phyloP scores from a whole-genome alignment of 208 protist genomes.

The Endotrypanum monterogeii region DNA sequence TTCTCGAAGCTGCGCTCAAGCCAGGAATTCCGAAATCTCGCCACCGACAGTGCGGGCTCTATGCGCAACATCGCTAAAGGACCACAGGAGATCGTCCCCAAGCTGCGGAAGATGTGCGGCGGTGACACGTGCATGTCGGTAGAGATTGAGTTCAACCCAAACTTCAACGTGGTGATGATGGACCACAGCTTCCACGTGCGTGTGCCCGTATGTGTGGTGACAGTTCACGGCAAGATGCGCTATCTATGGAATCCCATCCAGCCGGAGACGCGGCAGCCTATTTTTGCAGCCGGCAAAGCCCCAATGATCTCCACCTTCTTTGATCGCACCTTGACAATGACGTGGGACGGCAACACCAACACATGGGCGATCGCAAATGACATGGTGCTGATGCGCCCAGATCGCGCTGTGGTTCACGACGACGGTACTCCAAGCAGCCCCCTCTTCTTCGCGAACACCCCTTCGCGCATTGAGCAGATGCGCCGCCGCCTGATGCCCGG shows the following conservation, averaged over 20 bases:
- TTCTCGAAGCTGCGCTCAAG: slow-evolving; percentile 38
- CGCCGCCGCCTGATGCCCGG: slow-evolving; percentile 52
- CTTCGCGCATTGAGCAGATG: slow-evolving; percentile 61
- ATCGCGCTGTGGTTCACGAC: slow-evolving; percentile 63
- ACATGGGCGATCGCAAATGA: slow-evolving; percentile 75
- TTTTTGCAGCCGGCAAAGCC: slow-evolving; percentile 36
- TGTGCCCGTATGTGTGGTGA: slow-evolving; percentile 66
- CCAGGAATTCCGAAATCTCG: slow-evolving; percentile 73
- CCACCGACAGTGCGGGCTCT: slow-evolving; percentile 43
- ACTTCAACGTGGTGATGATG: slow-evolving; percentile 66
- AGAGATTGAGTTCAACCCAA: slow-evolving; percentile 57
- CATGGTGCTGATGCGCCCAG: slow-evolving; percentile 80
- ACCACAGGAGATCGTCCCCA: slow-evolving; percentile 44
- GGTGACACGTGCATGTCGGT: slow-evolving; percentile 44
- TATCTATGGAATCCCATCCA: slow-evolving; percentile 65
- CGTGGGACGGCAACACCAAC: slow-evolving; percentile 30
- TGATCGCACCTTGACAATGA: slow-evolving; percentile 77
- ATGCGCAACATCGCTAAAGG: slow-evolving; percentile 57
- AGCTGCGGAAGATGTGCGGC: slow-evolving; percentile 50
- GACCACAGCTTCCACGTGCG: slow-evolving; percentile 47
- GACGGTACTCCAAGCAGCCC: slow-evolving; percentile 45
- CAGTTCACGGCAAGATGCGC: slow-evolving; percentile 75
- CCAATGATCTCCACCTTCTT: slow-evolving; percentile 76
- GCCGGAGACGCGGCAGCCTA: slow-evolving; percentile 32
- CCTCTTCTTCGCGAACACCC: slow-evolving; percentile 75